These are phyloP conservation scores for Edaphochlamys debaryana DNA, from an alignment of 139 green algal genomes.

Conservation along the genomic window DNA sequence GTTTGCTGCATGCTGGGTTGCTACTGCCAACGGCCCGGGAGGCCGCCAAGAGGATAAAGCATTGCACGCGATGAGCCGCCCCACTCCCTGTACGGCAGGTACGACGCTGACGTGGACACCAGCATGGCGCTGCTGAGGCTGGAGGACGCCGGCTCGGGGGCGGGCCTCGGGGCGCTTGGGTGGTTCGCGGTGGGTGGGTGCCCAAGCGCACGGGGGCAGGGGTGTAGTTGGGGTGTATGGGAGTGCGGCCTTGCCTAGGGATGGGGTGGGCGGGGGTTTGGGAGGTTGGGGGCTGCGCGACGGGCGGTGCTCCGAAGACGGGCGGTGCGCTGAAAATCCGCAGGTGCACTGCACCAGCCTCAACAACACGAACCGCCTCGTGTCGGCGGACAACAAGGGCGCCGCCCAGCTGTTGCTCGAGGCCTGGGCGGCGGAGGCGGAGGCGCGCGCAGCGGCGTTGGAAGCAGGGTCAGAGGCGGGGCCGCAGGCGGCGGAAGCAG, in stretches of 20 bases:
- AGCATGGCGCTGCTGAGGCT: slow-evolving; percentile 75
- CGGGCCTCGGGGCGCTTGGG: slow-evolving; percentile 56
- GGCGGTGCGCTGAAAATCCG: too few relatives aligned
- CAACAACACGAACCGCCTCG: slow-evolving; percentile 90
- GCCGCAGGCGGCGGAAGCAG: neutral
- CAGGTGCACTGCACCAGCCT: slow-evolving; percentile 83
- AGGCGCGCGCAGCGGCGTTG: neutral
- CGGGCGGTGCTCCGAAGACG: too few relatives aligned
- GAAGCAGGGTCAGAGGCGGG: neutral
- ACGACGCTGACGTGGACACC: slow-evolving; percentile 70
- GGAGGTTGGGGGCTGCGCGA: too few relatives aligned
- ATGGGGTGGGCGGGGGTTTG: too few relatives aligned
- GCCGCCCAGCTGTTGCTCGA: slow-evolving; percentile 80
- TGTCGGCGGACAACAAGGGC: slow-evolving; percentile 91
- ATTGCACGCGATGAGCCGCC: too few relatives aligned
- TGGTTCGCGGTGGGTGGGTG: slow-evolving; percentile 78
- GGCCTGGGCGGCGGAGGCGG: slow-evolving; percentile 46
- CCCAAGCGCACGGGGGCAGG: too few relatives aligned
- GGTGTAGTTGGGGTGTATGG: too few relatives aligned
- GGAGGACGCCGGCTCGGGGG: neutral
- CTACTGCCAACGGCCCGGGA: too few relatives aligned
- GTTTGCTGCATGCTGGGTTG: too few relatives aligned
- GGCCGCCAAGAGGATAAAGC: too few relatives aligned
- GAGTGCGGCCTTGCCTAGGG: too few relatives aligned
- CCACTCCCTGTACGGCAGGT: too few relatives aligned